Evolutionary conservation across 257 asterid species (phyloP), one percentile per base, ranked within the genome.

Genomic region (Buddleja alternifolia): DNA sequence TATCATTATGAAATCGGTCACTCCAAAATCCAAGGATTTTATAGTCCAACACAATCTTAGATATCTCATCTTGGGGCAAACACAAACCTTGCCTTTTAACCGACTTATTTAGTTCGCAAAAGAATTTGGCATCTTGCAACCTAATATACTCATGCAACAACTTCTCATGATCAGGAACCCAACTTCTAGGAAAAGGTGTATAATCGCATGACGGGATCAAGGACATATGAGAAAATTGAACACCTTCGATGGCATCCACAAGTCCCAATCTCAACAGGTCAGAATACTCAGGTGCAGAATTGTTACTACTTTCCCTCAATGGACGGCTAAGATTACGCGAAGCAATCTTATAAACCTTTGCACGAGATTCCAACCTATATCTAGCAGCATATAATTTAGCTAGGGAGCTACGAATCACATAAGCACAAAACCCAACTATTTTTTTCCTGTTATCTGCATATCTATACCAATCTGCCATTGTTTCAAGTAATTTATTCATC

Each of bases 381-480:
- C 99, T 80, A 5, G 99, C 96, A 14, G 99, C 99, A 67, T 93
- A 93, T 59, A 90, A 55, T 66, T 93, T 93, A 54, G 97, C 99
- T 69, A 93, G 75, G n/a, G 97, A 93, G 83, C 97, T 93, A 6
- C 97, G 82, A n/a, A 93, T 75, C 21, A 93, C 93, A 66, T 93
- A 93, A 0, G 96, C 97, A 75, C 99, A 93, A 71, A 93, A 93
- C 2, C 99, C 99, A 25, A 93, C 86, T 39, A 90, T 83, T 76
- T 93, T 93, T 82, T 90, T 90, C 73, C 96, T 51, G 62, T 90
- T 93, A 82, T 93, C 99, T 4, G 99, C 99, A 64, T 87, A 90
- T 74, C 90, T 85, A 60, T 90, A 93, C 99, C 99, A 93, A 67
- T 93, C 99, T 2, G 97, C 97, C 95, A 93, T 82, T 36, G 97